These are phyloP conservation scores for Colletotrichum sp. DNA, from an alignment of 2,329 filamentous ascomycete genomes.

Conservation along the genomic window DNA sequence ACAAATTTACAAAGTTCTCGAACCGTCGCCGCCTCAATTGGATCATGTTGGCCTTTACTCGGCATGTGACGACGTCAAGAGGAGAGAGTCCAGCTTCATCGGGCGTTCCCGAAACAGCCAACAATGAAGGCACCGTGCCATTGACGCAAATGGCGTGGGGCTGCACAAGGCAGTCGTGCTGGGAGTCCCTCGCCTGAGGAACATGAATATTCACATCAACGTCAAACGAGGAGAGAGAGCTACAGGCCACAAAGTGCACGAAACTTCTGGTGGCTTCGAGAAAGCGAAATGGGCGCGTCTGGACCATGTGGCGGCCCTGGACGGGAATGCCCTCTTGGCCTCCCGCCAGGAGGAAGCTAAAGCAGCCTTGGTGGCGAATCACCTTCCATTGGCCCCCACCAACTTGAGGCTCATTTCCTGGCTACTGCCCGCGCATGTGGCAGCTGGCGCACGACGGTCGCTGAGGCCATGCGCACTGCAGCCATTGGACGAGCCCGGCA, in stretches of 20 bases:
- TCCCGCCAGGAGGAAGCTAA: not conserved
- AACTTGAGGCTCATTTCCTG: not conserved
- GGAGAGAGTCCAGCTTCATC: not conserved
- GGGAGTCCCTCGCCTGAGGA: not conserved
- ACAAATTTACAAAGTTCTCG: not conserved
- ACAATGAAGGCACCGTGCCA: not conserved
- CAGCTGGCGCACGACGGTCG: not conserved
- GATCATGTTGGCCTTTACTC: not conserved
- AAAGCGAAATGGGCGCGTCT: not conserved
- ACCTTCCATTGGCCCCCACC: not conserved
- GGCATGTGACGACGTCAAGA: not conserved
- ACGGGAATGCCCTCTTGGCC: not conserved
- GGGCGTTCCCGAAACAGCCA: not conserved
- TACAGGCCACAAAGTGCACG: not conserved
- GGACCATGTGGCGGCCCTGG: not conserved
- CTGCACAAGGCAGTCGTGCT: not conserved
- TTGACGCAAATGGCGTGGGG: not conserved
- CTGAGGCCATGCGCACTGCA: not conserved
- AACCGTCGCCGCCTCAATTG: not conserved
- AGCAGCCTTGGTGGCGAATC: not conserved
- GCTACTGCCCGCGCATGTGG: not conserved
- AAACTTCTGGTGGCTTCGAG: slow-evolving; percentile 11
- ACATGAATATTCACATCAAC: not conserved
- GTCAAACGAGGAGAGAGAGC: not conserved
- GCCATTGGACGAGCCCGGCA: not conserved